Conservation (phyloP, 2,329 filamentous ascomycete species). For the Aspergillus fumigatus region DNA sequence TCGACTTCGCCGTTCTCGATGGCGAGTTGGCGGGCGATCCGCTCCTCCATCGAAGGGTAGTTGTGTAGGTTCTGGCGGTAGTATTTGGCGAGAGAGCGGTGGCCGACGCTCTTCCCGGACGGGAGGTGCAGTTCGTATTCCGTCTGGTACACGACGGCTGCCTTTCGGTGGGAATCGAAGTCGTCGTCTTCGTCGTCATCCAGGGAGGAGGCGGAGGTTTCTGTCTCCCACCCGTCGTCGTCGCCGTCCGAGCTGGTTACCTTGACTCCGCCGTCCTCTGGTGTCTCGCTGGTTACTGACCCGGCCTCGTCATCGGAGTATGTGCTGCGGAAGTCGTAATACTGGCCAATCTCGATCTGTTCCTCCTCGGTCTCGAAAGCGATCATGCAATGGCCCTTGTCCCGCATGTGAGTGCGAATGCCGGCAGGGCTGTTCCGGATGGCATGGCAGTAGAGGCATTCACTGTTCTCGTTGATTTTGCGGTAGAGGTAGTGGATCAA, state of each 20-base stretch:
- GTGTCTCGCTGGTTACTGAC: constrained; percentile 37
- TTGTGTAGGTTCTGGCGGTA: constrained; percentile 88
- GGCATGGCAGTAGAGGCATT: constrained; percentile 87
- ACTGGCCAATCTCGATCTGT: constrained; percentile 90
- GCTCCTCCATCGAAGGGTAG: constrained; percentile 75
- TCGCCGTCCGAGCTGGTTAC: constrained; percentile 51
- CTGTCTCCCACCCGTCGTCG: constrained; percentile 92
- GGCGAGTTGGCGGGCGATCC: constrained; percentile 59
- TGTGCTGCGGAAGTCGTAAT: constrained; percentile 93
- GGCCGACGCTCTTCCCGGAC: constrained; percentile 81
- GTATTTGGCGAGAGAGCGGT: constrained; percentile 81
- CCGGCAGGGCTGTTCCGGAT: constrained; percentile 71
- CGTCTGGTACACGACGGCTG: constrained; percentile 74
- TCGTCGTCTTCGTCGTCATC: constrained; percentile 77
- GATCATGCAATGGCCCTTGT: constrained; percentile 95
- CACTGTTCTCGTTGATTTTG: constrained; percentile 73
- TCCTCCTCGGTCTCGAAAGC: constrained; percentile 84
- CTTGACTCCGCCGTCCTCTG: constrained; percentile 60
- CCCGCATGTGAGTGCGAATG: constrained; percentile 93
- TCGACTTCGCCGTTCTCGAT: constrained; percentile 49
- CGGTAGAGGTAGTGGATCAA: constrained; percentile 72
- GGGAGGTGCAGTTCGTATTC: constrained; percentile 93
- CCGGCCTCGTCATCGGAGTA: constrained; percentile 75
- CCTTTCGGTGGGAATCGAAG: constrained; percentile 67
- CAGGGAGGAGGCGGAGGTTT: constrained; percentile 82